Evolutionary conservation across 2,329 filamentous ascomycete species (phyloP).

Genomic region (Zasmidium cellare): DNA sequence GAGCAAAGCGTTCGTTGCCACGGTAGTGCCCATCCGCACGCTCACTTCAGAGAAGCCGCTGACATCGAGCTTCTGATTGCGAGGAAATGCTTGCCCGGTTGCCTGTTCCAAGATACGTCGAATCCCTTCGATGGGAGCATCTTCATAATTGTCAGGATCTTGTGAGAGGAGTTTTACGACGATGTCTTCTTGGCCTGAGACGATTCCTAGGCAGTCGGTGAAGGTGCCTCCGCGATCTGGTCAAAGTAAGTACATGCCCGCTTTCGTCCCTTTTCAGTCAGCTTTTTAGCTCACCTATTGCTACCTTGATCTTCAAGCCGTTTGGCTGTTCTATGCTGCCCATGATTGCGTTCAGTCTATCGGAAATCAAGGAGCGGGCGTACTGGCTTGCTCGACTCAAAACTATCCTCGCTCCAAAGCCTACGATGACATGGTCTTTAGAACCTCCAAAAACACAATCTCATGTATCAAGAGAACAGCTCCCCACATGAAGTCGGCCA

Average conservation of each 20-base stretch:
- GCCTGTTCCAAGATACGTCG: conserved; percentile 31
- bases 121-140: conserved; percentile 38
- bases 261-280: background rate
- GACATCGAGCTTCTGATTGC: conserved; percentile 26
- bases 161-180: conserved; percentile 33
- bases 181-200: conserved; percentile 25
- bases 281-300: conserved; percentile 7
- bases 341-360: background rate
- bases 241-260: background rate
- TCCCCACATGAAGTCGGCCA: background rate
- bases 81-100: conserved; percentile 21
- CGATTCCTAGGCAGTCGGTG: conserved; percentile 28
- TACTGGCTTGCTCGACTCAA: too few species aligned
- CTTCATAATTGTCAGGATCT: conserved; percentile 33
- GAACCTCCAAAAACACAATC: too few species aligned
- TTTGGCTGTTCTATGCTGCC: background rate
- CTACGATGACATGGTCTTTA: too few species aligned
- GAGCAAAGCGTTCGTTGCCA: conserved; percentile 84
- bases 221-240: conserved; percentile 35
- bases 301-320: conserved; percentile 12
- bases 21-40: conserved; percentile 60
- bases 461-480: too few species aligned
- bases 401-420: too few species aligned
- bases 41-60: conserved; percentile 23
- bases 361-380: too few species aligned